Conservation (phyloP, 805 yeast genomes). For the Nakazawaea populi region DNA sequence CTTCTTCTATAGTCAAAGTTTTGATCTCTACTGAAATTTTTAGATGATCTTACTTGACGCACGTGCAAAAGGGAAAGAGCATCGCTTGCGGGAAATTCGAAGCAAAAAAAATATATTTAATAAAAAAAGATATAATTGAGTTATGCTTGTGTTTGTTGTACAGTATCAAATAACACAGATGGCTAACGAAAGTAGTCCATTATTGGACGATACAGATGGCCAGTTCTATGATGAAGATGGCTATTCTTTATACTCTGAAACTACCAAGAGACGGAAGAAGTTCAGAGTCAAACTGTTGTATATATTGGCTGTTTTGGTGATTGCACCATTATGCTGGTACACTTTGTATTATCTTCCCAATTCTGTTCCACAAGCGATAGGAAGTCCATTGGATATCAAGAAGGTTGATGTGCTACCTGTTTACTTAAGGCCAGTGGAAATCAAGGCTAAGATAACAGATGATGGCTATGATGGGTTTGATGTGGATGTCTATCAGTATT, state of each 20-base stretch:
- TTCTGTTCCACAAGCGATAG: slow-evolving; percentile 25
- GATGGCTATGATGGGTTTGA: not conserved
- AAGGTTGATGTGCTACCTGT: slow-evolving; percentile 15
- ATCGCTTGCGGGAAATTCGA: not conserved
- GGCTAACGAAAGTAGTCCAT: slow-evolving; percentile 3
- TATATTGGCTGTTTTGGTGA: slow-evolving; percentile 11
- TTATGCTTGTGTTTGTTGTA: not conserved
- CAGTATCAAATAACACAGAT: not conserved
- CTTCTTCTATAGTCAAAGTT: not conserved
- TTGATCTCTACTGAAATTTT: not conserved
- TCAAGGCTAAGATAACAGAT: slow-evolving; percentile 10
- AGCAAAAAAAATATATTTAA: not conserved
- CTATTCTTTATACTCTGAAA: slow-evolving; percentile 4
- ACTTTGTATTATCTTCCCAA: slow-evolving; percentile 24
- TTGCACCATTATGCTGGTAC: slow-evolving; percentile 20
- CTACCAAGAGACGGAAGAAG: slow-evolving; percentile 6
- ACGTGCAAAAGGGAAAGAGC: no score
- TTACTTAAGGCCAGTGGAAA: slow-evolving; percentile 25
- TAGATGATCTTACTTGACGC: no score
- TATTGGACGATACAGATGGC: slow-evolving; percentile 5
- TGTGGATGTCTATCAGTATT: slow-evolving; percentile 16
- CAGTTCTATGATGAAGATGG: slow-evolving; percentile 16
- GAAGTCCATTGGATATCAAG: slow-evolving; percentile 19
- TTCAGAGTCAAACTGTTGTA: slow-evolving; percentile 9
- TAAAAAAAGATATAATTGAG: not conserved